Evolutionary conservation across 2,329 filamentous ascomycete genomes (phyloP).

Genomic region (Talaromyces albobiverticillius): DNA sequence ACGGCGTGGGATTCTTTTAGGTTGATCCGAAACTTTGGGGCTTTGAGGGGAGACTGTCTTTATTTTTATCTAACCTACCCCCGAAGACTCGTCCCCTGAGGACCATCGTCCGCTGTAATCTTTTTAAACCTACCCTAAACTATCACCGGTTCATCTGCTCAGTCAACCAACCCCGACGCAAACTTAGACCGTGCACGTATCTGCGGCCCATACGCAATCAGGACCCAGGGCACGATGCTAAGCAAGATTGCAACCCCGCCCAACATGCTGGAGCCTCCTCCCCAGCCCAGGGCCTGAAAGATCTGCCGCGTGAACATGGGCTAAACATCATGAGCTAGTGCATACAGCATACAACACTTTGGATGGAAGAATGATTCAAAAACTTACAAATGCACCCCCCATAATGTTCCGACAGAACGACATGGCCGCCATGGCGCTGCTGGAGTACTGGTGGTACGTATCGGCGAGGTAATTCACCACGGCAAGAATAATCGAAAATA

Average conservation of each 20-base stretch:
- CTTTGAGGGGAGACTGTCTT: too few species aligned
- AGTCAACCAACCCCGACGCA: background rate
- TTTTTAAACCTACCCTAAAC: too few species aligned
- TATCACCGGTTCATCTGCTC: too few species aligned
- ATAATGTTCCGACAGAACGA: background rate
- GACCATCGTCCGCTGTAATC: too few species aligned
- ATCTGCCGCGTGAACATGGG: background rate
- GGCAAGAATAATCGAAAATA: slow-evolving; percentile 75
- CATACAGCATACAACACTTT: background rate
- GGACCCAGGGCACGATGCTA: background rate
- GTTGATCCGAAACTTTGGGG: too few species aligned
- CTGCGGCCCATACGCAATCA: background rate
- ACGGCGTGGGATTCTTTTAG: too few species aligned
- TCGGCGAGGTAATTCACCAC: slow-evolving; percentile 87
- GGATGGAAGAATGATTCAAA: background rate
- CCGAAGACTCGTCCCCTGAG: too few species aligned
- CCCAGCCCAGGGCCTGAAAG: background rate
- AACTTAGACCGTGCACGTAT: background rate
- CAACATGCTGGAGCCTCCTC: background rate
- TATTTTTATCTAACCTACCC: too few species aligned
- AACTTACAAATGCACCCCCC: background rate
- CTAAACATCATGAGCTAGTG: background rate
- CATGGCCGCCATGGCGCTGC: slow-evolving; percentile 43
- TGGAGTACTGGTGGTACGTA: slow-evolving; percentile 74
- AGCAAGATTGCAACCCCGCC: background rate